A percentile compares a stretch with the other conserved stretches of the same genome.
Evolutionary conservation across 352 stramenopile genomes (phyloP).

Genomic region (Pythium periplocum): DNA sequence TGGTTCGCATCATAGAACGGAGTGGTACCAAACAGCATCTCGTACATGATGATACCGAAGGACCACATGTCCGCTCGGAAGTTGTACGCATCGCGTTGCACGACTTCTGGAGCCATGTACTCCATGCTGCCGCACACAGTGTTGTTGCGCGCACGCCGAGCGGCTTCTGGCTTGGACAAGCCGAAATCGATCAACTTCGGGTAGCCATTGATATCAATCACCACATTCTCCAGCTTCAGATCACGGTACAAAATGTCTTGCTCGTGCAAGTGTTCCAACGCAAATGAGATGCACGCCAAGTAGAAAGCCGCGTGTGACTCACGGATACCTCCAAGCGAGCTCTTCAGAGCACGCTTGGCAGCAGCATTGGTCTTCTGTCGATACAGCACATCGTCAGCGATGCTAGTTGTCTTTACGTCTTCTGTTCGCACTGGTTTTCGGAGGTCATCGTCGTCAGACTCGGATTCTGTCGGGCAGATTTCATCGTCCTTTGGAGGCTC

Average conservation of each 20-base stretch:
- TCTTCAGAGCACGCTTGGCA: conserved; percentile 28
- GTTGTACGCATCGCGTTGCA: conserved; percentile 54
- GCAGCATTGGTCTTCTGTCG: conserved; percentile 37
- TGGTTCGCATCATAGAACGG: conserved; percentile 87
- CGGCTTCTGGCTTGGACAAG: conserved; percentile 46
- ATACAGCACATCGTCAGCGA: not conserved
- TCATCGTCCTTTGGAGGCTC: conserved; percentile 3
- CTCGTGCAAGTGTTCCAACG: conserved; percentile 82
- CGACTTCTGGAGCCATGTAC: conserved; percentile 75
- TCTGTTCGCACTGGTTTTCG: conserved; percentile 4
- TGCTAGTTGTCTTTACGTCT: no score
- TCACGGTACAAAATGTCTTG: conserved; percentile 72
- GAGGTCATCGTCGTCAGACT: conserved; percentile 27
- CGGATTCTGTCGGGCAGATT: conserved; percentile 33
- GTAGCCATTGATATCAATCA: conserved; percentile 87
- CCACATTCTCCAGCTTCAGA: conserved; percentile 86
- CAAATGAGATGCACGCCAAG: conserved; percentile 89
- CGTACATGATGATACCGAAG: conserved; percentile 75
- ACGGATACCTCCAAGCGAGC: conserved; percentile 58
- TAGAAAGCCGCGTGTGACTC: conserved; percentile 93
- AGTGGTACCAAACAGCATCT: conserved; percentile 49
- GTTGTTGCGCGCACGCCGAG: conserved; percentile 24
- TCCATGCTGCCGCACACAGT: conserved; percentile 73
- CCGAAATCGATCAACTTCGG: conserved; percentile 71
- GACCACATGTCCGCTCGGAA: conserved; percentile 62